Base-by-base conservation (phyloP, 1,284 basidiomycete species). In the Erythrobasidium hasegawianum region DNA sequence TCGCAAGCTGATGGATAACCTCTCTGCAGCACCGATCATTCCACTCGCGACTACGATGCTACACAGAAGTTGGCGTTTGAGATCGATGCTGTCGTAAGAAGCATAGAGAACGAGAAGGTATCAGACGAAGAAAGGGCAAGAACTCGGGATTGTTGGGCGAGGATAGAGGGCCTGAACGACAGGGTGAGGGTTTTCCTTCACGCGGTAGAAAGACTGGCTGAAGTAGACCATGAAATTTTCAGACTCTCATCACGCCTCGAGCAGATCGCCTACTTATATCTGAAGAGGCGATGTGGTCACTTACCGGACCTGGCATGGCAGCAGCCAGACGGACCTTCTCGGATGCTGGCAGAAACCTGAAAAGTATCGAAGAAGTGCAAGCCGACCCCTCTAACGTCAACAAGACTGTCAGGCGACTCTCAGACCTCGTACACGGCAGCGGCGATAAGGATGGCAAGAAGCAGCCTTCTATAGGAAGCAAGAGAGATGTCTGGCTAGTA, bases 41-140 rank as follows among this genome's bases (percentile, higher is more conserved):
- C 91, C 71, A 93, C 93, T 1, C 92, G 88, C 75, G 95, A 98
- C 79, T 98, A 97, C 75, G 95, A 98, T 76, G 90, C 87, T 73
- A 96, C 93, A 2, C 58, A 57, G 13, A 47, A 57, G 74, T 95
- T 97, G 90, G 93, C 97, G 0, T 90, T 93, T 24, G 93, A 97
- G 76, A 90, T 98, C 14, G 94, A 98, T 79, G 85, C 84, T 13
- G 94, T 97, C 72, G 93, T 98, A 47, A 84, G 94, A 55, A 90
- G 87, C 64, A 97, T 98, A 67, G 95, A 98, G 78, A 93, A 97
- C 75, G 92, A 97, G 79, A 97, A 97, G 82, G 89, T 92, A 58
- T 87, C 89, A 75, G 90, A 89, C 77, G 95, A 97, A 77, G 93
- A 96, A 76, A 84, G 95, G 38, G 92, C 97, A 78, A 88, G 87